Percentiles rank a stretch among this genome's conserved stretches.
Conservation (phyloP, 129 eudicot genomes). For the Artemisia argyi region DNA sequence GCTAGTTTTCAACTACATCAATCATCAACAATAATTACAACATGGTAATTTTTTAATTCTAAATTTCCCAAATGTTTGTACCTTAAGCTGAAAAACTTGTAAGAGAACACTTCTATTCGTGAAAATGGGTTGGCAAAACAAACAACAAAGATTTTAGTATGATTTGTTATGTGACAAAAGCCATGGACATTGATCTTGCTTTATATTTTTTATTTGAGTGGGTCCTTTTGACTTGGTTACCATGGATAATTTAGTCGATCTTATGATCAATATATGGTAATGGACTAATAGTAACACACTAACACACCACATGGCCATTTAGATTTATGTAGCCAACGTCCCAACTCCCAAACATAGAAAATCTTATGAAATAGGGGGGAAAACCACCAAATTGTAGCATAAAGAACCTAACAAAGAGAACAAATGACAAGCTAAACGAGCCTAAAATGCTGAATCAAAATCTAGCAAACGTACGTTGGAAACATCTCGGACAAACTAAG, state of each 20-base stretch:
- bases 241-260: slow-evolving; percentile 24
- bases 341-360: not conserved
- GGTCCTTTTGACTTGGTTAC: slow-evolving; percentile 34
- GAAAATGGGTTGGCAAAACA: slow-evolving; percentile 20
- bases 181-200: slow-evolving; percentile 24
- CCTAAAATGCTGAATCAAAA: too few relatives aligned
- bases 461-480: not conserved
- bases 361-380: not conserved
- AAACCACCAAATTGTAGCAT: too few relatives aligned
- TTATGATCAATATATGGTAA: slow-evolving; percentile 12
- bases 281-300: too few relatives aligned
- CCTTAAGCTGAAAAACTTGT: slow-evolving; percentile 13
- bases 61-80: not conserved
- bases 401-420: too few relatives aligned
- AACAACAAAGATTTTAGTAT: slow-evolving; percentile 30
- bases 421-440: too few relatives aligned
- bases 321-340: not conserved
- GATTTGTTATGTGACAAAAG: slow-evolving; percentile 32
- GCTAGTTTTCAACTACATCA: slow-evolving; percentile 27
- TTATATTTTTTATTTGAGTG: slow-evolving; percentile 24
- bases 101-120: not conserved
- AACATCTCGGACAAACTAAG: not conserved
- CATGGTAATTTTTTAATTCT: slow-evolving; percentile 6
- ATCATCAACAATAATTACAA: slow-evolving; percentile 34
- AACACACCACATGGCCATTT: slow-evolving; percentile 1